Evolutionary conservation across 2,329 filamentous ascomycete species (phyloP), one percentile per base, ranked within the genome.

Genomic region (Colletotrichum tamarilloi): DNA sequence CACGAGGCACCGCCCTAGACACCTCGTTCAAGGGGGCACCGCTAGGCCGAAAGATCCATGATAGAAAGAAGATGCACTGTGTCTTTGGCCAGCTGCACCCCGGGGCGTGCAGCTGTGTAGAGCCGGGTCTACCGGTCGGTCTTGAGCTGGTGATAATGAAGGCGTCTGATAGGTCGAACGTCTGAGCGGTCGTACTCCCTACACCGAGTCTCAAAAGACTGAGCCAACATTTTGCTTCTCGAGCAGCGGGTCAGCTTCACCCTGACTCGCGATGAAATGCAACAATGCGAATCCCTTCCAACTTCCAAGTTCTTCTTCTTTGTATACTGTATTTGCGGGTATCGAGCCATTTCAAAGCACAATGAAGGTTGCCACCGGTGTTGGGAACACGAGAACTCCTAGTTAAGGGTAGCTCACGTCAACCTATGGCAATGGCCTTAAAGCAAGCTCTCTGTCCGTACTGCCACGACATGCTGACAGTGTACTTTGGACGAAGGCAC

Each of bases 1-100:
- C 70, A 70, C 67, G 67, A 70, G 70, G 67, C 69, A 55, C 59
- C 32, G 68, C 16, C 63, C 55, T 46, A 60, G 55, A 56, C 42
- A 38, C 66, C 59, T 65, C 69, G 55, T 63, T 62, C 67, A 49
- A 59, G 16, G 60, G 28, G 59, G 35, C 8, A 49, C 35, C 26
- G 32, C 26, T 65, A 28, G 24, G 55, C 60, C 53, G 11, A 64
- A 14, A 35, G 53, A 52, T 14, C 35, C 42, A 14, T 24, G 19
- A 49, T 32, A 4, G 53, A 30, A 22, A 7, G 38, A 32, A 59
- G 60, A 28, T 52, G 46, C 67, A 73, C 70, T 70, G 70, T 70
- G 14, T 35, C 32, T 9, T 9, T 16, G 46, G 16, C 14, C n/a
- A 12, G 19, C 22, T 7, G 11, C 55, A 73, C 70, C 24, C 67